These are phyloP conservation scores for Baorangia bicolor DNA, from an alignment of 768 basidiomycete species.

Conservation along the genomic window DNA sequence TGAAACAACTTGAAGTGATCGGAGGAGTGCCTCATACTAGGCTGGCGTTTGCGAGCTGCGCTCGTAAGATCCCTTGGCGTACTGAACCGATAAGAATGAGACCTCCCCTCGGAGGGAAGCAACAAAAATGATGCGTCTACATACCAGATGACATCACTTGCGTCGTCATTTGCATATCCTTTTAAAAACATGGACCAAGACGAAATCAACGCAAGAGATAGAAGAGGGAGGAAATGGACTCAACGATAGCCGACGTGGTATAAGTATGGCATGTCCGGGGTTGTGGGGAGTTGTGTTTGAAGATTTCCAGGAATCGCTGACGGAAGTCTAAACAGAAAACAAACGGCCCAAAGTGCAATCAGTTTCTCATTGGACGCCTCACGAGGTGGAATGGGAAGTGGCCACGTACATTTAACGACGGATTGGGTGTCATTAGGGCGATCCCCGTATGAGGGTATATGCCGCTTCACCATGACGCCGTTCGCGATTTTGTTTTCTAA, in stretches of 20 bases:
- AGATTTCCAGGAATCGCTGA: slow-evolving; percentile 68
- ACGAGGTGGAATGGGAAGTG: not conserved
- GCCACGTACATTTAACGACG: slow-evolving; percentile 60
- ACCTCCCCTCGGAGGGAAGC: not conserved
- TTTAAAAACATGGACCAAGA: not conserved
- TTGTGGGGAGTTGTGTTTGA: slow-evolving; percentile 54
- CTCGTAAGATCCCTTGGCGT: slow-evolving; percentile 60
- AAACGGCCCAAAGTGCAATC: not conserved
- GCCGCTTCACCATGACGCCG: slow-evolving; percentile 55
- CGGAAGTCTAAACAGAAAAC: slow-evolving; percentile 49
- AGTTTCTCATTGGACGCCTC: not conserved
- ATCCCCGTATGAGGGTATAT: slow-evolving; percentile 65
- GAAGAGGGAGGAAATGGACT: slow-evolving; percentile 19
- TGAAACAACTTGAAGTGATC: not conserved
- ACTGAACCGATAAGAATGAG: slow-evolving; percentile 36
- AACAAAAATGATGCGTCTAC: slow-evolving; percentile 1
- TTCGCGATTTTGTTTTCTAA: slow-evolving; percentile 61
- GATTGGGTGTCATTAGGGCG: slow-evolving; percentile 63
- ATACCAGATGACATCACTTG: slow-evolving; percentile 56
- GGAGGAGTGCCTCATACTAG: slow-evolving; percentile 37
- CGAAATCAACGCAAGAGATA: not conserved
- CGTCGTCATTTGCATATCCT: slow-evolving; percentile 65
- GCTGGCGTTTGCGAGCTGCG: slow-evolving; percentile 52
- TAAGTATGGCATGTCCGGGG: slow-evolving; percentile 61
- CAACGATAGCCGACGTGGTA: slow-evolving; percentile 67